phyloP scores from a whole-genome alignment of 2,329 filamentous ascomycete genomes.

The Fusarium sulawesiense region DNA sequence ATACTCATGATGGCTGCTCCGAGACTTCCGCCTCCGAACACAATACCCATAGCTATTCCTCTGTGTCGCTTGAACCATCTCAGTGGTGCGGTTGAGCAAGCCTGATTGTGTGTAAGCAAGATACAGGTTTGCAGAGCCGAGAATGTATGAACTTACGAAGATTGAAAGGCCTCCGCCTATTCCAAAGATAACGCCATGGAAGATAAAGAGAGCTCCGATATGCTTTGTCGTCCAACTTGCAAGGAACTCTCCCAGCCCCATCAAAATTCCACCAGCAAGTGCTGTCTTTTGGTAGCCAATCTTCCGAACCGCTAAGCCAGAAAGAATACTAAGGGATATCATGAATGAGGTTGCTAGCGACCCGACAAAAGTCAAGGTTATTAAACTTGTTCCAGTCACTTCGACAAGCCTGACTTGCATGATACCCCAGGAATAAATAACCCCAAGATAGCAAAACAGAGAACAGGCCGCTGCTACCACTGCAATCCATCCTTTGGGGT shows the following conservation, averaged over 20 bases:
- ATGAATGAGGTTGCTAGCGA: conserved; percentile 46
- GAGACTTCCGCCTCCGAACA: conserved; percentile 47
- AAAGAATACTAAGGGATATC: conserved; percentile 42
- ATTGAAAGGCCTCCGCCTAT: conserved; percentile 42
- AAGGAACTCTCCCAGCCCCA: conserved; percentile 47
- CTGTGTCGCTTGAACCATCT: conserved; percentile 46
- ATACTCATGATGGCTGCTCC: conserved; percentile 48
- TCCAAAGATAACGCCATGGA: conserved; percentile 45
- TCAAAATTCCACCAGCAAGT: conserved; percentile 39
- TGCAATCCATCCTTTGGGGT: conserved; percentile 31
- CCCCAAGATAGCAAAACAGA: conserved; percentile 47
- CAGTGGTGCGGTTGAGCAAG: conserved; percentile 41
- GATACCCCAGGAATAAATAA: conserved; percentile 50
- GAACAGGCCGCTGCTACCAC: conserved; percentile 39
- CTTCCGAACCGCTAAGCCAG: conserved; percentile 29
- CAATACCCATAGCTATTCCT: conserved; percentile 46
- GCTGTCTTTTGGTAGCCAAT: conserved; percentile 44
- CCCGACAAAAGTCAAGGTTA: conserved; percentile 47
- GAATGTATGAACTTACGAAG: conserved; percentile 15
- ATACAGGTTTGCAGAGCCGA: fast-evolving
- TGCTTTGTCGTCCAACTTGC: conserved; percentile 45
- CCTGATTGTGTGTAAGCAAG: neutral
- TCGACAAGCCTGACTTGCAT: conserved; percentile 47
- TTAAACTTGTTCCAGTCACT: conserved; percentile 39
- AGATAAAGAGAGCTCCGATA: conserved; percentile 42